These are phyloP conservation scores for Puya raimondii DNA, from an alignment of 176 grass and related monocot species.

Conservation along the genomic window DNA sequence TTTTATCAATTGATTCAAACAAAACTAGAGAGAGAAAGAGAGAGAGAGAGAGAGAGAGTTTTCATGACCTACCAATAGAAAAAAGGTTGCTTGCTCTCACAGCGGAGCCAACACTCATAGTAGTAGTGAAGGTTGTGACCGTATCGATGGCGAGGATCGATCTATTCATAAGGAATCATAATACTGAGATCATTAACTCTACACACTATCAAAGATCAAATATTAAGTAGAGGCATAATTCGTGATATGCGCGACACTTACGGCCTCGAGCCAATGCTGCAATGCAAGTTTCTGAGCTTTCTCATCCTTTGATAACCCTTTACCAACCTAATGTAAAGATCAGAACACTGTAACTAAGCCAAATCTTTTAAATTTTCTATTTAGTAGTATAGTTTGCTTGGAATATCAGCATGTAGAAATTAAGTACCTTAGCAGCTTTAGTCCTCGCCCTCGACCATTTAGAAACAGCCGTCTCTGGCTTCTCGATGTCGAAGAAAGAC, in stretches of 20 bases:
- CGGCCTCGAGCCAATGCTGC: slow-evolving; percentile 87
- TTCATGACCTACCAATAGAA: slow-evolving; percentile 57
- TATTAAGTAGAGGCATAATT: background rate
- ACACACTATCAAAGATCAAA: background rate
- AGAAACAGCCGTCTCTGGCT: slow-evolving; percentile 61
- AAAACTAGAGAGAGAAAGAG: background rate
- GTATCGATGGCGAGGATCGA: slow-evolving; percentile 80
- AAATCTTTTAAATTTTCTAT: too few relatives aligned
- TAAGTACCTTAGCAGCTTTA: slow-evolving; percentile 54
- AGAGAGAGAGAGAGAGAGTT: background rate
- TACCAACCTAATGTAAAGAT: slow-evolving; percentile 45
- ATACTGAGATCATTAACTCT: background rate
- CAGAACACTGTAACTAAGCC: background rate
- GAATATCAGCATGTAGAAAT: too few relatives aligned
- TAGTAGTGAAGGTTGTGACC: slow-evolving; percentile 74
- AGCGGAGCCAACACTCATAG: slow-evolving; percentile 64
- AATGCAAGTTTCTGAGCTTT: slow-evolving; percentile 74
- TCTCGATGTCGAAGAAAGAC: slow-evolving; percentile 77
- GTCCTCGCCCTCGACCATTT: slow-evolving; percentile 70
- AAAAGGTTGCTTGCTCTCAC: slow-evolving; percentile 48
- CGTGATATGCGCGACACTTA: slow-evolving; percentile 16
- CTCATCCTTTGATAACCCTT: slow-evolving; percentile 68
- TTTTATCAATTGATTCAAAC: background rate
- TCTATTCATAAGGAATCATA: slow-evolving; percentile 21
- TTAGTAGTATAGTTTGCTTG: too few relatives aligned